Evolutionary conservation across 1,284 basidiomycete genomes (phyloP).

Genomic region (Sanguinoderma infundibulare): DNA sequence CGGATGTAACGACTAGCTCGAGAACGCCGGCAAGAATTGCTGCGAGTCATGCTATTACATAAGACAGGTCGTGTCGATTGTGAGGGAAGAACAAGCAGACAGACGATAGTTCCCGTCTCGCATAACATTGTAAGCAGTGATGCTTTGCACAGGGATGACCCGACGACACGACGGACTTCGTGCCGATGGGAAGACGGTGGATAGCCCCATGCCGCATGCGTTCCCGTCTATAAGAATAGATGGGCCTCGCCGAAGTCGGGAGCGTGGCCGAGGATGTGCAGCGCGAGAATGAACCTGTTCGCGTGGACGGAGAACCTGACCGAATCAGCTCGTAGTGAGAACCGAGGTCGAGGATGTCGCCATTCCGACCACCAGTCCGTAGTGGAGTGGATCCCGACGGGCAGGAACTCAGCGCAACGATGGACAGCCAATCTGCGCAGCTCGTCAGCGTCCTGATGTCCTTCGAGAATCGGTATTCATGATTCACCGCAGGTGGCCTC

Average conservation of each 20-base stretch:
- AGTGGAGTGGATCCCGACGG: neutral
- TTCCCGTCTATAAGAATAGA: neutral
- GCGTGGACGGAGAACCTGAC: too few species aligned
- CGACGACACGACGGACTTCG: neutral
- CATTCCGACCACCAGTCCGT: neutral
- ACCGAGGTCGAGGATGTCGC: neutral
- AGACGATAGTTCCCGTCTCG: too few species aligned
- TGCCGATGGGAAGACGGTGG: neutral
- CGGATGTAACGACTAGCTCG: neutral
- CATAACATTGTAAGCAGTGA: too few species aligned
- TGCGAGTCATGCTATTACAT: too few species aligned
- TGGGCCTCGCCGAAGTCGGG: neutral
- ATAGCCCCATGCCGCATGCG: neutral
- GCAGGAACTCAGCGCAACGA: too few species aligned
- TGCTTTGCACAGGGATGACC: too few species aligned
- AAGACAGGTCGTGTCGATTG: too few species aligned
- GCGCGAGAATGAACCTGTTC: neutral
- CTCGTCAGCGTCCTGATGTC: neutral
- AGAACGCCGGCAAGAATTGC: neutral
- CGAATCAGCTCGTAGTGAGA: neutral
- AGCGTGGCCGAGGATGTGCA: neutral
- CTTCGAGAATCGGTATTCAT: neutral
- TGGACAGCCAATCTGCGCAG: neutral
- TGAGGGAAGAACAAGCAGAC: too few species aligned
- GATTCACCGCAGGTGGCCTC: constrained; percentile 3